These are phyloP conservation scores for Vaccinium darrowii DNA, from an alignment of 148 eudicot genomes.

Conservation along the genomic window DNA sequence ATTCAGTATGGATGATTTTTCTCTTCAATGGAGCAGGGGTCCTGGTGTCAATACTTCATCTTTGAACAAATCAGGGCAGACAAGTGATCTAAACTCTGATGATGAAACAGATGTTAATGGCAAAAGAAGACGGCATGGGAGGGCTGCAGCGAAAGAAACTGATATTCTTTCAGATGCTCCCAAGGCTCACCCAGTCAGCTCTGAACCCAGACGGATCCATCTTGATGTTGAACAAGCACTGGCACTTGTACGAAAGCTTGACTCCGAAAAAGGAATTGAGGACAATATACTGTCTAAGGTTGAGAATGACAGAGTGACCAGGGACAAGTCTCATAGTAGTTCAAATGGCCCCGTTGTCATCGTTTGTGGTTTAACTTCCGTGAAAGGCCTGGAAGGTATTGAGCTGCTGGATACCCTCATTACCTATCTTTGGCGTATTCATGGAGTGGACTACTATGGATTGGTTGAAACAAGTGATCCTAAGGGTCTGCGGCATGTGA, in stretches of 20 bases:
- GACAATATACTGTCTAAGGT: conserved; percentile 75
- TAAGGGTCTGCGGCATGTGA: conserved; percentile 86
- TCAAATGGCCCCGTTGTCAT: conserved; percentile 87
- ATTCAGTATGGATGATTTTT: conserved; percentile 7
- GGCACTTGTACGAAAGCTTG: conserved; percentile 78
- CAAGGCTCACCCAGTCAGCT: conserved; percentile 76
- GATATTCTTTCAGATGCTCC: conserved; percentile 75
- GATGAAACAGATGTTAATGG: conserved; percentile 75
- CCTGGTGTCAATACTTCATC: conserved; percentile 54
- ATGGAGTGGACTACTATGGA: conserved; percentile 94
- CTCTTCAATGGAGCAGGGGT: conserved; percentile 53
- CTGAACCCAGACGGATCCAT: conserved; percentile 77
- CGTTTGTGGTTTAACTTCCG: conserved; percentile 69
- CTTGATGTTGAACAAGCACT: conserved; percentile 78
- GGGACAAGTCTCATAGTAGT: conserved; percentile 78
- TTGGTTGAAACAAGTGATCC: conserved; percentile 74
- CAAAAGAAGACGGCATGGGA: conserved; percentile 74
- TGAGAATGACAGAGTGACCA: conserved; percentile 68
- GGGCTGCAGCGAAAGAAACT: conserved; percentile 50
- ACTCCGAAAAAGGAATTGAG: conserved; percentile 83
- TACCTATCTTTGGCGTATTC: conserved; percentile 97
- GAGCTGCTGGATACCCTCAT: conserved; percentile 91
- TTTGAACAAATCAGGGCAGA: conserved; percentile 61
- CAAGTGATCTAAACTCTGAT: conserved; percentile 73
- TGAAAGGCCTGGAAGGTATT: conserved; percentile 89